Base-by-base conservation (phyloP, 2,329 filamentous ascomycete species). In the Eutypella sp. region DNA sequence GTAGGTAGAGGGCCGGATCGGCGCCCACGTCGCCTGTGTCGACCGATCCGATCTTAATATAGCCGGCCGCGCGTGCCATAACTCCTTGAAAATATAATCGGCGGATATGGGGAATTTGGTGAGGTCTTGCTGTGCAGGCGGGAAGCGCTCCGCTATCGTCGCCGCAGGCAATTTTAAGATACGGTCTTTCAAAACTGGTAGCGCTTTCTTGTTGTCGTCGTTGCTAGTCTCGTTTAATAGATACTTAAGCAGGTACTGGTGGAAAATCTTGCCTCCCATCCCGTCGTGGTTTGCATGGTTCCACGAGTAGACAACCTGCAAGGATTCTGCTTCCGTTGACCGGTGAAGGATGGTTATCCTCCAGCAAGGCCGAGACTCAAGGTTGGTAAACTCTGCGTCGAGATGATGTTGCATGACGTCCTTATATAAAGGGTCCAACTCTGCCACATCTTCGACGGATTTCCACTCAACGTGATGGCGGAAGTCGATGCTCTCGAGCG, bases 231-330 rank as follows among this genome's bases (percentile, higher is more conserved):
- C 29, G 18, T 52, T 50, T 2, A 54, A 46, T 24, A n/a, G n/a
- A n/a, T 44, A 33, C 27, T 37, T 43, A 16, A 53, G 40, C 10
- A 53, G 42, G 10, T 44, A 41, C 31, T 53, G 41, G 34, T 51
- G 50, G 41, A 54, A 50, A 15, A 49, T 19, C 43, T 56, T 56
- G 5, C 41, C 46, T 22, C 50, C 47, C 16, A 47, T 51, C 3
- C 53, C 52, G 40, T 54, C 52, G 1, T 41, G 34, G 18, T 47
- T 40, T 15, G 47, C 29, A 20, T 56, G 52, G 2, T 51, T 49
- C 42, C 46, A 53, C 22, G 47, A 47, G 19, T 48, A 49, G 34
- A 56, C 42, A 6, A 50, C 31, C 18, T 56, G 49, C 10, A 56
- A 16, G 19, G 46, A 48, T 5, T 22, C 13, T 1, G 31, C 22